Evolutionary conservation across 2,329 filamentous ascomycete genomes (phyloP).

Genomic region (Neophaeococcomyces aloes): DNA sequence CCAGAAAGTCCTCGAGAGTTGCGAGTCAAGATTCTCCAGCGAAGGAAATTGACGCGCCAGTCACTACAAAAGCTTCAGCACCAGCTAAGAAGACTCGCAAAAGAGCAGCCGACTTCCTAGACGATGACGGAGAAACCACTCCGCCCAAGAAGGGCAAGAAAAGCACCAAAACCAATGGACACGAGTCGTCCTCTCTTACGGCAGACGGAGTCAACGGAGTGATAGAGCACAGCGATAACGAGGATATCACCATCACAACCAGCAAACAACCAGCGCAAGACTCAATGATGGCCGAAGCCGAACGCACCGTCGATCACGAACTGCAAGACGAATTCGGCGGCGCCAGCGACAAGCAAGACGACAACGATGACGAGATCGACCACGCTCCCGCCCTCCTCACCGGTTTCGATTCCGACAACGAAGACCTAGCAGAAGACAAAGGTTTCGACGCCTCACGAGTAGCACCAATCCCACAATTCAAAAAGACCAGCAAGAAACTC

Average conservation of each 20-base stretch:
- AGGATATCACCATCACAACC: conserved; percentile 16
- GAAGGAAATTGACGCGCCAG: conserved; percentile 14
- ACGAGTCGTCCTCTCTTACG: conserved; percentile 12
- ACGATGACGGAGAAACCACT: conserved; percentile 30
- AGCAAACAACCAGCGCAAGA: conserved; percentile 10
- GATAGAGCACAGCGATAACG: conserved; percentile 20
- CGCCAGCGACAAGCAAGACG: conserved; percentile 24
- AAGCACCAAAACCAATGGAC: conserved; percentile 10
- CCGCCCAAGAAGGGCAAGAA: conserved; percentile 31
- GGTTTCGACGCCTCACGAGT: conserved; percentile 37
- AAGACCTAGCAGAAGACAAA: conserved; percentile 36
- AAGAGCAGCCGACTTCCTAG: conserved; percentile 39
- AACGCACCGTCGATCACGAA: conserved; percentile 18
- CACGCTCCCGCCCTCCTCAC: conserved; percentile 45
- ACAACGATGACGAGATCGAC: conserved; percentile 29
- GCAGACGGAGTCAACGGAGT: conserved; percentile 29
- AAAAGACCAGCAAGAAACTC: conserved; percentile 41
- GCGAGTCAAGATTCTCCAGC: conserved; percentile 25
- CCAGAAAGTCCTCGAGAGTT: conserved; percentile 40
- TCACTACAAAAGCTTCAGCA: conserved; percentile 13
- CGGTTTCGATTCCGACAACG: conserved; percentile 48
- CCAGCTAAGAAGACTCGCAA: conserved; percentile 36
- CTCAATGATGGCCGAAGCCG: conserved; percentile 21
- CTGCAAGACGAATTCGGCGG: conserved; percentile 22
- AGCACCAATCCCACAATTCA: conserved; percentile 35